A percentile compares a stretch with the other conserved stretches of the same genome.
phyloP scores from a whole-genome alignment of 2,329 filamentous ascomycete species.

The Monosporascus sp. region DNA sequence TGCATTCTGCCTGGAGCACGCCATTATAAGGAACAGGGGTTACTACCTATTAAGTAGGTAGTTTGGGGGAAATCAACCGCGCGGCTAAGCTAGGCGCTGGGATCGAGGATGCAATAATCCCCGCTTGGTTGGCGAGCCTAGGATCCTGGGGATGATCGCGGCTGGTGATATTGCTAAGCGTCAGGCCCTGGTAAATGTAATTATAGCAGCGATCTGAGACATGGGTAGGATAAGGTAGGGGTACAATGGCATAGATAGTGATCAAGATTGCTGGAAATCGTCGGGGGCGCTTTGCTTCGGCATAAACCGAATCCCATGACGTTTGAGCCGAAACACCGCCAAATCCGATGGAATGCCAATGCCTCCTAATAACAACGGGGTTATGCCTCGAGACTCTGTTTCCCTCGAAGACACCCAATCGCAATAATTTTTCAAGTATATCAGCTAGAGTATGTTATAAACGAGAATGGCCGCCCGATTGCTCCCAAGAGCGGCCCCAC shows the following conservation, averaged over 20 bases:
- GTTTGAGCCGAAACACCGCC: not conserved
- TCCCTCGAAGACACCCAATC: not conserved
- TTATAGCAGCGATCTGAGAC: too few species aligned
- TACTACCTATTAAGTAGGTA: too few species aligned
- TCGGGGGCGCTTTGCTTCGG: conserved; percentile 2
- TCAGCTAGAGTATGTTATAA: not conserved
- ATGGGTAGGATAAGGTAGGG: not conserved
- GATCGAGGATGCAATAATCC: too few species aligned
- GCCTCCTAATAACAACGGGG: not conserved
- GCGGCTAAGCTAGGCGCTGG: too few species aligned
- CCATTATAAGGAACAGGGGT: too few species aligned
- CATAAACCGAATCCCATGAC: not conserved
- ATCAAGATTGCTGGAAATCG: not conserved
- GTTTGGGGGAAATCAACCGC: too few species aligned
- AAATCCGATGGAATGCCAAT: not conserved
- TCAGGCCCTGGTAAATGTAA: too few species aligned
- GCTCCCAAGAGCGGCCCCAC: conserved; percentile 15
- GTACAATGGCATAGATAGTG: not conserved
- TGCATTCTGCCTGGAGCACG: too few species aligned
- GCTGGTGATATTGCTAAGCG: too few species aligned
- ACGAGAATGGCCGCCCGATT: conserved; percentile 1
- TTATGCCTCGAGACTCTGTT: not conserved
- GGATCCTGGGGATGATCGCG: too few species aligned
- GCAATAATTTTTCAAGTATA: too few species aligned
- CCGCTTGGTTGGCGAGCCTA: too few species aligned